These are phyloP conservation scores for Trichophyton simii DNA, from an alignment of 2,329 filamentous ascomycete species.

Conservation along the genomic window DNA sequence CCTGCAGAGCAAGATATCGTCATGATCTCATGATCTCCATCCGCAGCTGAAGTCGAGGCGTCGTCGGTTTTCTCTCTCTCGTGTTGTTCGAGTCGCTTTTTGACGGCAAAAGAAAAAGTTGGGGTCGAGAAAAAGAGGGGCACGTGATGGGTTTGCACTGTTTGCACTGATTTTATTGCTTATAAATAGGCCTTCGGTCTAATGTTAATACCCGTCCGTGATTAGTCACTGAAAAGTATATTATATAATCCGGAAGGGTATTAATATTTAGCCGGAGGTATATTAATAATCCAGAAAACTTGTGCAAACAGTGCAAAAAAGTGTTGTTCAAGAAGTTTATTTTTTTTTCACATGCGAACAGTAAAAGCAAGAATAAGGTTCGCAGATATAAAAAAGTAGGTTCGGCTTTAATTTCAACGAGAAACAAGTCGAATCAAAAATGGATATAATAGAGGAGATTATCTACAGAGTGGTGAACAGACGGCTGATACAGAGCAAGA, in stretches of 20 bases:
- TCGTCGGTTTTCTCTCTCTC: not conserved
- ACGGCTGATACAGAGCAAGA: too few species aligned
- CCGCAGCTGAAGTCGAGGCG: not conserved
- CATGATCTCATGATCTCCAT: not conserved
- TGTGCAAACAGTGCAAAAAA: not conserved
- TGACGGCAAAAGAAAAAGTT: not conserved
- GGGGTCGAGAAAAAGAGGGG: not conserved
- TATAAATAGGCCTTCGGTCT: not conserved
- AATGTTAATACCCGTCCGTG: not conserved
- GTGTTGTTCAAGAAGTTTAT: too few species aligned
- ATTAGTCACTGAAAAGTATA: not conserved
- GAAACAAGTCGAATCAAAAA: too few species aligned
- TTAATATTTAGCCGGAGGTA: not conserved
- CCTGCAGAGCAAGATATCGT: not conserved
- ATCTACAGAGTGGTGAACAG: too few species aligned
- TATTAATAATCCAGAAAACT: not conserved
- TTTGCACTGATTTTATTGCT: not conserved
- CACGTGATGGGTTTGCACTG: not conserved
- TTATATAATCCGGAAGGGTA: not conserved
- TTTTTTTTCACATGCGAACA: too few species aligned
- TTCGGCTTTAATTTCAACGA: too few species aligned
- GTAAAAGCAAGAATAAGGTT: too few species aligned
- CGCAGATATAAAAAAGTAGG: too few species aligned
- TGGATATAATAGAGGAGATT: too few species aligned
- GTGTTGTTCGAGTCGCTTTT: not conserved